Evolutionary conservation across 345 rosid species (phyloP).

Genomic region (Turritis glabra): DNA sequence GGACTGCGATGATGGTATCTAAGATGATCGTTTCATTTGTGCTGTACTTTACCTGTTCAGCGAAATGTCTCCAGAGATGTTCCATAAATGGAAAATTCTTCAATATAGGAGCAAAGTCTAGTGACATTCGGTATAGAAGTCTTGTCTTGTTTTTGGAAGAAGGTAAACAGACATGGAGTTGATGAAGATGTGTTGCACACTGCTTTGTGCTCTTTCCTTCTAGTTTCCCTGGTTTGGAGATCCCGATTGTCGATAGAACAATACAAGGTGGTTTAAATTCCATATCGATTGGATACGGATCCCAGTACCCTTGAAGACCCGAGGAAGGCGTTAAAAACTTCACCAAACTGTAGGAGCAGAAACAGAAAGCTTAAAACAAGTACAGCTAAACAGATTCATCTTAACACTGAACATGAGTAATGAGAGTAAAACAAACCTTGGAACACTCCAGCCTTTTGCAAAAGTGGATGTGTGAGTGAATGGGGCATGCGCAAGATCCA

Average conservation of each 20-base stretch:
- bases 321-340: conserved; percentile 88
- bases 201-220: conserved; percentile 74
- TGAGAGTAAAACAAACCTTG: conserved; percentile 60
- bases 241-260: conserved; percentile 91
- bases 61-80: conserved; percentile 86
- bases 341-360: conserved; percentile 64
- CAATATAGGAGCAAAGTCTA: conserved; percentile 88
- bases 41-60: conserved; percentile 67
- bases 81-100: conserved; percentile 87
- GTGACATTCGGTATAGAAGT: conserved; percentile 86
- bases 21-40: not conserved
- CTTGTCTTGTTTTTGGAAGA: conserved; percentile 82
- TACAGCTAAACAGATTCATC: not conserved
- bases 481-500: conserved; percentile 98
- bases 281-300: conserved; percentile 98
- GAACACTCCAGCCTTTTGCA: conserved; percentile 98
- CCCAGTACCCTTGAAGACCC: conserved; percentile 96
- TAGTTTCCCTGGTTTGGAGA: conserved; percentile 93
- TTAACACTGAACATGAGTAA: not conserved
- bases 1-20: not conserved
- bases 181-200: conserved; percentile 93
- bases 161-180: conserved; percentile 94
- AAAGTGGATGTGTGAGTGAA: conserved; percentile 97
- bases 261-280: conserved; percentile 97
- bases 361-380: not conserved